A percentile compares a stretch with the other conserved stretches of the same genome.
Evolutionary conservation across 2,329 filamentous ascomycete species (phyloP).

Genomic region (Nemania diffusa): DNA sequence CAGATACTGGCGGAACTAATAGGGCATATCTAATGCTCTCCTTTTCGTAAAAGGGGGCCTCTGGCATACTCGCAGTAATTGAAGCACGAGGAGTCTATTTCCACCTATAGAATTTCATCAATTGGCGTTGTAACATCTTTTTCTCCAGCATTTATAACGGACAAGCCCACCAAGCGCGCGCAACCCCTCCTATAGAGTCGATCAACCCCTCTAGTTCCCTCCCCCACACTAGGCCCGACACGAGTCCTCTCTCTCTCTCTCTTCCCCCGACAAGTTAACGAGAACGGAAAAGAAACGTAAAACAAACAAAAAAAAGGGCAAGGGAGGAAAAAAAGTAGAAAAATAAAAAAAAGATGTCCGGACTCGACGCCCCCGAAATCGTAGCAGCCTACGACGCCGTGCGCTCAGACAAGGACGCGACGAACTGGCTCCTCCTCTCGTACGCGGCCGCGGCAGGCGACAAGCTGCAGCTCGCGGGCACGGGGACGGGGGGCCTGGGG

Average conservation of each 20-base stretch:
- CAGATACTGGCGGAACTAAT: not conserved
- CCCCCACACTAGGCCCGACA: not conserved
- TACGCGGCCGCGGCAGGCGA: slow-evolving; percentile 66
- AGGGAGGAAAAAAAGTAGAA: not conserved
- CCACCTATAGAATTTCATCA: not conserved
- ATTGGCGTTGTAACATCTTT: not conserved
- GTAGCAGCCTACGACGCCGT: slow-evolving; percentile 73
- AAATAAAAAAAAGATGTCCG: slow-evolving; percentile 60
- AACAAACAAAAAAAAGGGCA: not conserved
- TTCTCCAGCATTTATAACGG: not conserved
- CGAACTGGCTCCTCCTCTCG: slow-evolving; percentile 75
- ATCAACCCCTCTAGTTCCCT: slow-evolving; percentile 17
- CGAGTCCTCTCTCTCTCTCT: too few species aligned
- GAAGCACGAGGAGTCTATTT: not conserved
- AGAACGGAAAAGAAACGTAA: not conserved
- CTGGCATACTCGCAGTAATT: not conserved
- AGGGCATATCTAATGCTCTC: not conserved
- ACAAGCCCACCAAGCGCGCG: not conserved
- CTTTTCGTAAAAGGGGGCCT: not conserved
- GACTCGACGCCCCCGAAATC: slow-evolving; percentile 68
- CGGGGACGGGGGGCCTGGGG: slow-evolving; percentile 68
- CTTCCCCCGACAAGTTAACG: not conserved
- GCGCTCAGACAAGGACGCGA: slow-evolving; percentile 71
- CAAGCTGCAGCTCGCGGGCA: slow-evolving; percentile 65
- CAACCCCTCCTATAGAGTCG: slow-evolving; percentile 15